Base-by-base conservation (phyloP, 805 yeast species). In the Metschnikowia amazonensis region DNA sequence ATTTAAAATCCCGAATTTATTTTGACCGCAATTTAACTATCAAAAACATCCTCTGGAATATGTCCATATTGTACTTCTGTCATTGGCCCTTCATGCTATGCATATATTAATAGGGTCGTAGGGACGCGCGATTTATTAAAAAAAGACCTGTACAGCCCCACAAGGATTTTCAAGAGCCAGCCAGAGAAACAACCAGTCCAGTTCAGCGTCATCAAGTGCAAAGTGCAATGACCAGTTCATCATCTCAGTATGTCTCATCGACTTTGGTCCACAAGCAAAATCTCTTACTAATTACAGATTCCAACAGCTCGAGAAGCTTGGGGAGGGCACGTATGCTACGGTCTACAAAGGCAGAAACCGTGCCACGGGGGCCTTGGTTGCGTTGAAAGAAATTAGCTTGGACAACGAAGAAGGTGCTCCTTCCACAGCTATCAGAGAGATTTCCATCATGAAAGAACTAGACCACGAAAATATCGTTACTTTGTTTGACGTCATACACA, bases 391-490 rank as follows among this genome's bases (percentile, higher is more conserved):
- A 64, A 94, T 94, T 68, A 86, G 86, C 58, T 74, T 92, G 50
- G 99, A 94, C 62, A 84, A 95, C 42, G 99, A 94, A 61, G 97
- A 94, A 69, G 99, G 99, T 31, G 95, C 98, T 1, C 99, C 99
- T 6, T 89, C 97, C 4, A 94, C 99, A 1, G 99, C 99, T 2
- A 92, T 92, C 58, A 78, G 99, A 53, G 99, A 92, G 66, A 92
- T 92, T 51, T 92, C 98, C 4, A 72, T 92, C 47, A 85, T 92
- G 89, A 92, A 92, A 67, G 99, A 92, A 66, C 75, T 92, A 49
- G 88, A 87, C 62, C 95, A 90, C 63, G 96, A 86, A 54, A 92
- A 92, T 65, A 89, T 92, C 52, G 95, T 92, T 36, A 82, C 96
- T 11, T 70, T 92, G 41, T 89, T 89, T 68, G 99, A 92, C 64